phyloP scores from a whole-genome alignment of 257 asterid genomes.

The Solanum rostratum region DNA sequence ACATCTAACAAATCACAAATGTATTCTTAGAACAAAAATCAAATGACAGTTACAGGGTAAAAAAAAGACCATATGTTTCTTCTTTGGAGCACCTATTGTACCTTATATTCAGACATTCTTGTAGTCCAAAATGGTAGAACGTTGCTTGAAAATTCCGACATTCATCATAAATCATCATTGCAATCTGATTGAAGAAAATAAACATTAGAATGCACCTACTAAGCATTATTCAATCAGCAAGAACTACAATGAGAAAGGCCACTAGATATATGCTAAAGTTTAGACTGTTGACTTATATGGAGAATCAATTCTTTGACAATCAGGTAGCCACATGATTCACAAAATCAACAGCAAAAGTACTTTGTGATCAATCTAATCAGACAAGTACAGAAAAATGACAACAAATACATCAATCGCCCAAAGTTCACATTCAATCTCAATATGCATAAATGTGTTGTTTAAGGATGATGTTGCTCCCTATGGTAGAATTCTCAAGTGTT shows the following conservation, averaged over 20 bases:
- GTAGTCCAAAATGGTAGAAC: not conserved
- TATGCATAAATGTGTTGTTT: not conserved
- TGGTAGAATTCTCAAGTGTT: not conserved
- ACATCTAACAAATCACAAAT: not conserved
- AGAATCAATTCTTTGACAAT: not conserved
- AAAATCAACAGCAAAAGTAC: not conserved
- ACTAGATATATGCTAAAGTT: not conserved
- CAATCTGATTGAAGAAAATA: not conserved
- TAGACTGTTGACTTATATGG: not conserved
- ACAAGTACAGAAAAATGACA: not conserved
- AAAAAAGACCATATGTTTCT: not conserved
- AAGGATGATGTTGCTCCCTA: not conserved
- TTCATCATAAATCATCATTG: not conserved
- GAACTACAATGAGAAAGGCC: not conserved
- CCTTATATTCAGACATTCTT: constrained; percentile 4
- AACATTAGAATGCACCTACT: not conserved
- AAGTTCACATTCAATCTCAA: not conserved
- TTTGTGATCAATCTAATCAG: not conserved
- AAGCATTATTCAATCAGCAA: not conserved
- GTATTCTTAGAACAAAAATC: not conserved
- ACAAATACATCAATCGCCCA: not conserved
- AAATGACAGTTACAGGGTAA: not conserved
- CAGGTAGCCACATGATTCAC: not conserved
- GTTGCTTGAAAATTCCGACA: not conserved
- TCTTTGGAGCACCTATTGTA: not conserved